phyloP scores from a whole-genome alignment of 352 stramenopile genomes.

The Phytophthora megakarya region DNA sequence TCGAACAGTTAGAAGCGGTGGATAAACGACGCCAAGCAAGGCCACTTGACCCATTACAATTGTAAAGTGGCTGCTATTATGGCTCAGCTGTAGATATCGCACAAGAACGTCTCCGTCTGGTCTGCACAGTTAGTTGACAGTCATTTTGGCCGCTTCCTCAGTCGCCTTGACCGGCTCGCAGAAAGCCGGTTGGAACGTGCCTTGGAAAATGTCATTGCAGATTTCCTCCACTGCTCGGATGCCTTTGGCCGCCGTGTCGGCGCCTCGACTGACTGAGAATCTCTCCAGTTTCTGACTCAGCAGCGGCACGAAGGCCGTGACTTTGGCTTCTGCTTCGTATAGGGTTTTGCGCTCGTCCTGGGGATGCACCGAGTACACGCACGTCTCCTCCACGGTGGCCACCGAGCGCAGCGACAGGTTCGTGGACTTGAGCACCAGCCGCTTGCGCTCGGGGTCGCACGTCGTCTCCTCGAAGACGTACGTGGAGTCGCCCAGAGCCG shows the following conservation, averaged over 20 bases:
- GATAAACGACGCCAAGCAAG: conserved; percentile 32
- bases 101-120: conserved; percentile 2
- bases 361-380: conserved; percentile 77
- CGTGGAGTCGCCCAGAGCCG: conserved; percentile 61
- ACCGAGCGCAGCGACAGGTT: conserved; percentile 82
- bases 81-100: not conserved
- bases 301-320: conserved; percentile 85
- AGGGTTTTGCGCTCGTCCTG: conserved; percentile 58
- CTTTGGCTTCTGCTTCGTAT: conserved; percentile 76
- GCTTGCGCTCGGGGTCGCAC: conserved; percentile 68
- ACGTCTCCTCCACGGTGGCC: conserved; percentile 83
- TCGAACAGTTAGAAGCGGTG: conserved; percentile 37
- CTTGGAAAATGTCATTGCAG: conserved; percentile 88
- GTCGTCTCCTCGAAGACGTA: conserved; percentile 87
- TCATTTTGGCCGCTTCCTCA: not conserved
- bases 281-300: conserved; percentile 82
- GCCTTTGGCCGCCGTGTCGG: conserved; percentile 79
- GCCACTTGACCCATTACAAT: conserved; percentile 16
- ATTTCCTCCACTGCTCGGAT: conserved; percentile 82
- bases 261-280: conserved; percentile 73
- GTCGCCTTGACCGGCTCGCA: conserved; percentile 47
- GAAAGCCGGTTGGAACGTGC: conserved; percentile 69
- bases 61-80: conserved; percentile 20
- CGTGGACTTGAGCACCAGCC: conserved; percentile 78
- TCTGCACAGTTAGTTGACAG: conserved; percentile 17